Percentiles rank a stretch among this genome's conserved stretches.
phyloP scores from a whole-genome alignment of 495 filamentous ascomycete species.

The Podospora fimiseda region DNA sequence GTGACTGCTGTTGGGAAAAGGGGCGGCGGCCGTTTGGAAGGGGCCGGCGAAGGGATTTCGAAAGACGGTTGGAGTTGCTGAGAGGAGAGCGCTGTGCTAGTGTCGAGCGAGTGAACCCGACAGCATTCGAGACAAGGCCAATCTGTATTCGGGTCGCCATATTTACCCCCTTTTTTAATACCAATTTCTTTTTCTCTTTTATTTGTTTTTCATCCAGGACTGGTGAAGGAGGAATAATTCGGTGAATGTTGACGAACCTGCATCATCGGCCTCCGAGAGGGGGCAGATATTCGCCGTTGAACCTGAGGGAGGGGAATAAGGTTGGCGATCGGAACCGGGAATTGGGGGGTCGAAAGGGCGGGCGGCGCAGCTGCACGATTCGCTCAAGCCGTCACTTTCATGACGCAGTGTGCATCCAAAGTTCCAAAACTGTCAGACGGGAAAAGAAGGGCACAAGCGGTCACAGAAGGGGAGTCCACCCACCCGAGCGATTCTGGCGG shows the following conservation, averaged over 20 bases:
- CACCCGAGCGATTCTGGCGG: too few species aligned
- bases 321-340: background rate
- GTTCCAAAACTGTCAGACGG: constrained; percentile 6
- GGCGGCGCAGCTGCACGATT: constrained; percentile 9
- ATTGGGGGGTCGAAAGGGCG: background rate
- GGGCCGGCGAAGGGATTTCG: constrained; percentile 3
- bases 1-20: constrained; percentile 30
- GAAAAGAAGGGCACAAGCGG: constrained; percentile 4
- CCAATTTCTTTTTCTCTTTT: too few species aligned
- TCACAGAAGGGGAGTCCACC: background rate
- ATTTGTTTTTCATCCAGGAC: constrained; percentile 6
- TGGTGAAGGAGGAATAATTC: constrained; percentile 3
- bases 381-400: constrained; percentile 16
- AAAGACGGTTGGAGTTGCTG: background rate
- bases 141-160: constrained; percentile 22
- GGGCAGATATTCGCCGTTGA: constrained; percentile 1
- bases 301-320: constrained; percentile 7
- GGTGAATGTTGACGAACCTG: constrained; percentile 15
- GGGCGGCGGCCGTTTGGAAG: constrained; percentile 18
- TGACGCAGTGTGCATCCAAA: constrained; percentile 17
- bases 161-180: too few species aligned
- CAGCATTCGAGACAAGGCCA: constrained; percentile 15
- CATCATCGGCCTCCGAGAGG: constrained; percentile 10
- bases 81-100: constrained; percentile 7
- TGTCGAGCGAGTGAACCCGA: constrained; percentile 20